phyloP scores from a whole-genome alignment of 2,329 filamentous ascomycete species.

The Sporothrix globosa region DNA sequence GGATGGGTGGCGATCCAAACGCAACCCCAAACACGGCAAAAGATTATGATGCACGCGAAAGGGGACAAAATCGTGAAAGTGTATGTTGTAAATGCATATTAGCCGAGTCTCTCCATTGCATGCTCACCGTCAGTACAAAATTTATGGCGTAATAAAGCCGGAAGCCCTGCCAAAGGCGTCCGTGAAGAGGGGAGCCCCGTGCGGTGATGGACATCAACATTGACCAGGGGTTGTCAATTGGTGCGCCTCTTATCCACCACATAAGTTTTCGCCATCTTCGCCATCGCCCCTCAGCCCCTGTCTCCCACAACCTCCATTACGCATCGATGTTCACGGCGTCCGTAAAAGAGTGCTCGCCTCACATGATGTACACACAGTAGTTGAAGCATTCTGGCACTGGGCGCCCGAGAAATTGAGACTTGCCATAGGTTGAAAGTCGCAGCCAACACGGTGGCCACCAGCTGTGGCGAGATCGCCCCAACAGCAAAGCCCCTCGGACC shows the following conservation, averaged over 20 bases:
- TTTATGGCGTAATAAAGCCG: neutral
- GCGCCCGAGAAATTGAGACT: too few species aligned
- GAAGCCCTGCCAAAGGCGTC: neutral
- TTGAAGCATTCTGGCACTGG: too few species aligned
- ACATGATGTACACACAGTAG: too few species aligned
- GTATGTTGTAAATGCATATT: neutral
- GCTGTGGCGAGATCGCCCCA: too few species aligned
- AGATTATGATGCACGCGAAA: too few species aligned
- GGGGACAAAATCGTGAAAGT: neutral
- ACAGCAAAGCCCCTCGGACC: neutral
- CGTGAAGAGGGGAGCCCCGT: slow-evolving; percentile 21
- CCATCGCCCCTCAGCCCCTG: neutral
- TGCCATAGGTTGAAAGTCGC: too few species aligned
- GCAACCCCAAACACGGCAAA: neutral
- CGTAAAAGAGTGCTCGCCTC: neutral
- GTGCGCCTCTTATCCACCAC: neutral
- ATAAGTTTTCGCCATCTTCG: neutral
- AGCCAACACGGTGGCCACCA: too few species aligned
- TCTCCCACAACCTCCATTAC: neutral
- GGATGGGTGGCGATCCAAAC: slow-evolving; percentile 2
- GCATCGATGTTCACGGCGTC: slow-evolving; percentile 4
- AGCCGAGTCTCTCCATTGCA: neutral
- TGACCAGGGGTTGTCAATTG: neutral
- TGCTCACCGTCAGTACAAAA: neutral
- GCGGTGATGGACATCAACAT: slow-evolving; percentile 3